Base-by-base conservation (phyloP, 345 rosid genomes). In the Salix koriyanagi region DNA sequence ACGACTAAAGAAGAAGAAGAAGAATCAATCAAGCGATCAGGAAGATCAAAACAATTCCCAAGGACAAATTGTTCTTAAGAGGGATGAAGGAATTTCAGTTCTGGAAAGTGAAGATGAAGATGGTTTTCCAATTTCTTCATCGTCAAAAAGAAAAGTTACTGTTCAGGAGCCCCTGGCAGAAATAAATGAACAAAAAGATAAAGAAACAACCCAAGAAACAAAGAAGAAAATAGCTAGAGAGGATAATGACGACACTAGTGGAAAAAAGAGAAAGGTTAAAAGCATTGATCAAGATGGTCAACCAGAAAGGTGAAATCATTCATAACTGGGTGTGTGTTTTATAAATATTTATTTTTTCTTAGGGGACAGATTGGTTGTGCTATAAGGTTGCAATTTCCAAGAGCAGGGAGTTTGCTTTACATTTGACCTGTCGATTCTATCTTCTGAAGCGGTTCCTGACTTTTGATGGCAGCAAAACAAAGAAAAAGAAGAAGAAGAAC, bases 51-150 rank as follows among this genome's bases (percentile, higher is more conserved):
- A 72, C 37, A 74, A 76, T 75, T 69, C 81, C 12, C 75, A 75
- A 54, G 50, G 2, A 46, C 89, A 89, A 70, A 84, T 91, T 82
- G 81, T 85, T 83, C 78, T 70, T 44, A 86, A 80, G 80, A 86
- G 70, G 41, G 76, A 34, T 32, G 36, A 79, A 56, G 52, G 61
- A 74, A 82, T 62, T 15, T 72, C 86, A 12, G 85, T 83, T 78
- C 48, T 91, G 79, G 98, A 89, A 85, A 91, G 93, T 70, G 98
- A 96, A 81, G 97, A 93, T 79, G 98, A 94, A 90, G 98, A 96
- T 66, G 98, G 99, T 52, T 85, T 96, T 70, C 97, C 94, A n/a
- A 84, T 88, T 81, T 78, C 86, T 78, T 58, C 78, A 30, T 73
- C 88, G 14, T 76, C 75, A 12, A 83, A 83, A 79, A 64, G 79